Percentiles rank a stretch among this genome's conserved stretches.
These are phyloP conservation scores for Cryptococcus amylolentus DNA, from an alignment of 1,284 basidiomycete genomes.

Conservation along the genomic window DNA sequence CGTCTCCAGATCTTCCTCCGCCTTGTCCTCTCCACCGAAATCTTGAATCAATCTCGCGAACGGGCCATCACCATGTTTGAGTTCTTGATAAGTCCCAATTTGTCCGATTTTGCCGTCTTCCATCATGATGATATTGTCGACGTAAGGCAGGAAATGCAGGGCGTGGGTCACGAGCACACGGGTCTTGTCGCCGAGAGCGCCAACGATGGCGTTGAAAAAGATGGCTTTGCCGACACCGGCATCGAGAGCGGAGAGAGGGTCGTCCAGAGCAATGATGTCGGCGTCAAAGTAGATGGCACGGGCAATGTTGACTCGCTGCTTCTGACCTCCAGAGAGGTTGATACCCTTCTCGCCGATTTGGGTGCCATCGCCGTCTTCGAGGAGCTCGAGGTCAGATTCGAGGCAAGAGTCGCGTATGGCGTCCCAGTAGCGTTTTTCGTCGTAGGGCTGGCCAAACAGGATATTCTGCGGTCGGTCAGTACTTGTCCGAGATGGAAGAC, in stretches of 20 bases:
- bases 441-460: conserved; percentile 75
- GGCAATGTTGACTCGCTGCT: conserved; percentile 59
- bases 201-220: conserved; percentile 76
- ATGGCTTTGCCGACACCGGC: conserved; percentile 81
- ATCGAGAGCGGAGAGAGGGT: conserved; percentile 72
- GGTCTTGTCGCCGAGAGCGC: conserved; percentile 63
- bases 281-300: conserved; percentile 80
- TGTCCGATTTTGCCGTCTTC: conserved; percentile 71
- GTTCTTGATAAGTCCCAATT: conserved; percentile 66
- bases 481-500: not conserved
- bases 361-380: conserved; percentile 77
- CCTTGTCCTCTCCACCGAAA: conserved; percentile 58
- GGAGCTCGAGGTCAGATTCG: conserved; percentile 71
- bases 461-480: conserved; percentile 61
- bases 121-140: conserved; percentile 52
- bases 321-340: conserved; percentile 47
- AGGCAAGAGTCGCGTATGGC: conserved; percentile 71
- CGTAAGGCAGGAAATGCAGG: conserved; percentile 50
- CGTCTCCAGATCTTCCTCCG: conserved; percentile 46
- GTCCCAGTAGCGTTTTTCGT: conserved; percentile 72
- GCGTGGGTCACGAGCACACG: conserved; percentile 63
- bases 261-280: conserved; percentile 82
- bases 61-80: conserved; percentile 62
- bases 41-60: conserved; percentile 70
- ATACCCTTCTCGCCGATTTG: conserved; percentile 82